These are phyloP conservation scores for Leptodermis oblonga DNA, from an alignment of 257 asterid species.

Conservation along the genomic window DNA sequence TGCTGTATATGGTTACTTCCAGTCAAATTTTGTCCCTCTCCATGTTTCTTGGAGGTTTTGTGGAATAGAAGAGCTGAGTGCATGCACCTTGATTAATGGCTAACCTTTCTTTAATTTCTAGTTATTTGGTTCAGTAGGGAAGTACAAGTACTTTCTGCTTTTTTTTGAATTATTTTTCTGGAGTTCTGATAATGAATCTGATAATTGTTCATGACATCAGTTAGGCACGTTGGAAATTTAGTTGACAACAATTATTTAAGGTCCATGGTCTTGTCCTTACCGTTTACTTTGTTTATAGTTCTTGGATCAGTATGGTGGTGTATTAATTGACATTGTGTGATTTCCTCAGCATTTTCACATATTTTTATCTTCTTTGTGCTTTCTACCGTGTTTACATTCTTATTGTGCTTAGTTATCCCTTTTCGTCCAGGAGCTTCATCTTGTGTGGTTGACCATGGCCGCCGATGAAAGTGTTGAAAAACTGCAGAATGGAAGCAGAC, in stretches of 20 bases:
- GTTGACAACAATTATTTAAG: neutral
- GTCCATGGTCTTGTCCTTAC: neutral
- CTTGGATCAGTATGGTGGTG: neutral
- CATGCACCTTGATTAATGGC: neutral
- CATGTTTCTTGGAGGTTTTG: neutral
- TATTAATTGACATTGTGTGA: neutral
- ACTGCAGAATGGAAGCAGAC: constrained; percentile 24
- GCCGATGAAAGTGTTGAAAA: constrained; percentile 30
- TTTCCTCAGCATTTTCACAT: neutral
- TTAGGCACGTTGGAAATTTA: too few species aligned
- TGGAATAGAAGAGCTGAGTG: too few species aligned
- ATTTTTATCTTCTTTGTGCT: neutral
- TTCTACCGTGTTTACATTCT: neutral
- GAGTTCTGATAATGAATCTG: neutral
- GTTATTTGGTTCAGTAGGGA: neutral
- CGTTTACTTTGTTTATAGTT: neutral
- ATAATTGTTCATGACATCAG: neutral
- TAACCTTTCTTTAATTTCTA: neutral
- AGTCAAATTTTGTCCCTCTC: neutral
- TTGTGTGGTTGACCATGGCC: constrained; percentile 32
- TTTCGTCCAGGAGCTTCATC: constrained; percentile 31
- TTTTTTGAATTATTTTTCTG: too few species aligned
- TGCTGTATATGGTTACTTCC: neutral
- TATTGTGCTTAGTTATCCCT: constrained; percentile 2
- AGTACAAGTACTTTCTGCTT: neutral